Evolutionary conservation across 176 grass and related monocot genomes (phyloP).

Genomic region (Oryza meyeriana): DNA sequence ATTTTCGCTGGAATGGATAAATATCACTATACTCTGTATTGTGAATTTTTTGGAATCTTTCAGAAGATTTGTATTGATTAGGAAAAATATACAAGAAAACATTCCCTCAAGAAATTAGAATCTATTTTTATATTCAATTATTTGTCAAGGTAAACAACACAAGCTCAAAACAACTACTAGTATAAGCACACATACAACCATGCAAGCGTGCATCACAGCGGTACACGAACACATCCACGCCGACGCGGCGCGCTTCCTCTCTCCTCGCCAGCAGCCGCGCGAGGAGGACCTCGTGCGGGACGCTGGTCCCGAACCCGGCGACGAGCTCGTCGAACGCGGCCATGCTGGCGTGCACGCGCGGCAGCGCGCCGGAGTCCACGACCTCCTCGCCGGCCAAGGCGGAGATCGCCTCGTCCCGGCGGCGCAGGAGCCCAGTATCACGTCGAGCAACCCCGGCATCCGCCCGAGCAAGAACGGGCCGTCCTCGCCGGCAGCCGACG

Average conservation of each 20-base stretch:
- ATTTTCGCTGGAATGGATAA: too few species aligned
- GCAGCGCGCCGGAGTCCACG: background rate
- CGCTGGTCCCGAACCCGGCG: background rate
- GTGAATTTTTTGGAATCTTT: too few species aligned
- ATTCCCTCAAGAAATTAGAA: too few species aligned
- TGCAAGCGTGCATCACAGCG: too few species aligned
- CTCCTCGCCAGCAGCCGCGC: slow-evolving; percentile 5
- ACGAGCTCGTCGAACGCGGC: slow-evolving; percentile 25
- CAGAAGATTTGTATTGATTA: too few species aligned
- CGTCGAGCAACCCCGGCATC: slow-evolving; percentile 36
- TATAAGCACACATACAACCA: too few species aligned
- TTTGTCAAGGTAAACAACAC: too few species aligned
- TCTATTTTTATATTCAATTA: too few species aligned
- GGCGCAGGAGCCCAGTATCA: slow-evolving; percentile 29
- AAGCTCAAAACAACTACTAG: too few species aligned
- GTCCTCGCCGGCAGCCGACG: background rate
- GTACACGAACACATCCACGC: background rate
- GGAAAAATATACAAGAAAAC: too few species aligned
- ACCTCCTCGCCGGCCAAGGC: slow-evolving; percentile 23
- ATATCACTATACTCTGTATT: too few species aligned
- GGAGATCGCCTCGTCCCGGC: slow-evolving; percentile 10
- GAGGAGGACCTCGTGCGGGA: slow-evolving; percentile 33
- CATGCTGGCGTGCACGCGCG: slow-evolving; percentile 21
- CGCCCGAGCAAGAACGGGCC: slow-evolving; percentile 35
- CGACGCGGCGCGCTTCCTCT: slow-evolving; percentile 5